phyloP scores from a whole-genome alignment of 1,284 basidiomycete species.

The Entoloma clypeatum region DNA sequence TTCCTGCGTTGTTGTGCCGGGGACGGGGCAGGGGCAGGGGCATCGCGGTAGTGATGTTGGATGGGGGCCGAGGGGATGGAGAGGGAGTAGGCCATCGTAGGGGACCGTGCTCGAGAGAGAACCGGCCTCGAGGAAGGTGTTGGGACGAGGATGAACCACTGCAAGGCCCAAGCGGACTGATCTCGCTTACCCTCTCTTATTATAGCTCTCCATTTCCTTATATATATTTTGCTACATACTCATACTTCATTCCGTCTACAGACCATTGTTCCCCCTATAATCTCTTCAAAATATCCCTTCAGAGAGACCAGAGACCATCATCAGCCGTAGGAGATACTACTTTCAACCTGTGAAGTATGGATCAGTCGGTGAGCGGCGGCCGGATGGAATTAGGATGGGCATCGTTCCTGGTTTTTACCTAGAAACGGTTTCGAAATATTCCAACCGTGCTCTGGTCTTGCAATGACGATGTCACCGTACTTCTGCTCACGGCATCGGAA shows the following conservation, averaged over 20 bases:
- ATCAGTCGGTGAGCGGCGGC: too few species aligned
- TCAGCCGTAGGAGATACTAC: too few species aligned
- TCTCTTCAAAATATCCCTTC: too few species aligned
- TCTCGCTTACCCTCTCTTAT: slow-evolving; percentile 17
- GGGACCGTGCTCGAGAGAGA: slow-evolving; percentile 14
- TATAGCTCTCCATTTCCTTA: slow-evolving; percentile 21
- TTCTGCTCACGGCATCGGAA: too few species aligned
- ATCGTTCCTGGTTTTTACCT: too few species aligned
- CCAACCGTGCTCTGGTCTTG: too few species aligned
- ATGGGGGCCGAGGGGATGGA: slow-evolving; percentile 33
- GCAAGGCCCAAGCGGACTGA: slow-evolving; percentile 19
- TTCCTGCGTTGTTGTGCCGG: slow-evolving; percentile 32
- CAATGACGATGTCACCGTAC: too few species aligned
- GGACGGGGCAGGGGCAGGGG: slow-evolving; percentile 21
- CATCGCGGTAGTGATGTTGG: slow-evolving; percentile 33
- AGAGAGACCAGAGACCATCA: too few species aligned
- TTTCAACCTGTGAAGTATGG: too few species aligned
- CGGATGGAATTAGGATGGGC: too few species aligned
- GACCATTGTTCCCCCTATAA: too few species aligned
- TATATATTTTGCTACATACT: background rate
- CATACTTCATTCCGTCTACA: background rate
- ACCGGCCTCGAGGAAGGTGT: slow-evolving; percentile 19
- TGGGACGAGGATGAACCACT: slow-evolving; percentile 16
- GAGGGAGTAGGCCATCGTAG: slow-evolving; percentile 37
- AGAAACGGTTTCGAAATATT: too few species aligned